Evolutionary conservation across 192 early-diverging fungal genomes (phyloP).

Genomic region (Backusella morwellensis): DNA sequence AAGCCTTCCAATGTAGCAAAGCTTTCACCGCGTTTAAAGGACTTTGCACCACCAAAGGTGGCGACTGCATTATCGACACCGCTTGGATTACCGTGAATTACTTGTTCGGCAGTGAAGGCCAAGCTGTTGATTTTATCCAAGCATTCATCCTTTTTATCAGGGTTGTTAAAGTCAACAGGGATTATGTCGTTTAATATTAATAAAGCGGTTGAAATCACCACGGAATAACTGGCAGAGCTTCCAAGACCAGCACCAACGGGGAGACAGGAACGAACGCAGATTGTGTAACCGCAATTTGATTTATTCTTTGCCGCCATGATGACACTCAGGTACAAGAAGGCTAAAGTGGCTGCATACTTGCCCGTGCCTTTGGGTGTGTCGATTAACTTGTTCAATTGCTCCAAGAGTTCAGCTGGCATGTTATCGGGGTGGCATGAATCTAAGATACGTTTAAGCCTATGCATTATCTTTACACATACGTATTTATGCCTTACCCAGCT

Average conservation of each 20-base stretch:
- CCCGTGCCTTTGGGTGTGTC: constrained; percentile 30
- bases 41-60: constrained; percentile 83
- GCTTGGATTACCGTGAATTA: constrained; percentile 93
- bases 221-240: constrained; percentile 91
- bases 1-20: constrained; percentile 53
- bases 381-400: constrained; percentile 30
- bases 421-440: constrained; percentile 35
- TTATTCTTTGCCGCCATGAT: background rate
- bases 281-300: constrained; percentile 42
- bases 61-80: constrained; percentile 94
- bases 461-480: background rate
- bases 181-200: constrained; percentile 54
- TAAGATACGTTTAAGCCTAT: background rate
- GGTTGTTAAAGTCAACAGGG: constrained; percentile 5
- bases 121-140: constrained; percentile 76
- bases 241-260: constrained; percentile 95
- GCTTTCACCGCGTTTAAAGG: constrained; percentile 60
- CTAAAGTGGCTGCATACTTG: constrained; percentile 51
- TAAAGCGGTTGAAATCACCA: constrained; percentile 74
- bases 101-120: constrained; percentile 90
- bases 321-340: constrained; percentile 65
- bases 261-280: constrained; percentile 70
- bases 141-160: constrained; percentile 17
- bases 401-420: constrained; percentile 36
- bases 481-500: background rate